Percentiles rank a stretch among this genome's conserved stretches.
Conservation (phyloP, 1,284 basidiomycete species). For the Malassezia yamatoensis region DNA sequence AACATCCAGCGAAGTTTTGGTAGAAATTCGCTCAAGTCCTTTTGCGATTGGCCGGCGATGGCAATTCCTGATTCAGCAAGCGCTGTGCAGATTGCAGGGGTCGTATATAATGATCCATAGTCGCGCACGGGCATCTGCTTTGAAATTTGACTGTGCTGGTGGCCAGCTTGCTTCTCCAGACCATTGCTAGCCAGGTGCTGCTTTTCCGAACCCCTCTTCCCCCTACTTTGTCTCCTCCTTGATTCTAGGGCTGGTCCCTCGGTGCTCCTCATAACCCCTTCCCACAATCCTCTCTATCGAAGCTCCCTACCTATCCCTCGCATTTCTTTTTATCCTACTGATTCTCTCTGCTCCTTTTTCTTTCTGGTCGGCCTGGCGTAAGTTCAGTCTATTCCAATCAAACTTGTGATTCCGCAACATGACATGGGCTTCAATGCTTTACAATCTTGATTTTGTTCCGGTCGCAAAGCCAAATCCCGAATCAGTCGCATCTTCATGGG, state of each 20-base stretch:
- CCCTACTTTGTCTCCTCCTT: not conserved
- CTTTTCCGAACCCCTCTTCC: not conserved
- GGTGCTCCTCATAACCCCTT: too few relatives aligned
- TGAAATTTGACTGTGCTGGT: not conserved
- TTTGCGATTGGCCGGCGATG: not conserved
- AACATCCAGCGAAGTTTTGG: conserved; percentile 8
- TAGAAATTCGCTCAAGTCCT: not conserved
- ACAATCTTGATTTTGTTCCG: conserved; percentile 1
- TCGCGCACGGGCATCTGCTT: not conserved
- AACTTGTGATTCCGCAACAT: not conserved
- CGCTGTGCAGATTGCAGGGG: too few relatives aligned
- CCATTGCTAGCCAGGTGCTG: conserved; percentile 9
- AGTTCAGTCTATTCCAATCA: too few relatives aligned
- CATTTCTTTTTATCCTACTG: not conserved
- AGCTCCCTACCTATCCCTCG: not conserved
- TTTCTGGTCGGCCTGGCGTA: not conserved
- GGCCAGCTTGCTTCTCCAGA: not conserved
- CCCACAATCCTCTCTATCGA: not conserved
- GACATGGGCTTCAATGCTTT: conserved; percentile 2
- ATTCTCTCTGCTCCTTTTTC: not conserved
- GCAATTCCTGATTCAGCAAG: too few relatives aligned
- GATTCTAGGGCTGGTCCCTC: not conserved
- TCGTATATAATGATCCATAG: not conserved
- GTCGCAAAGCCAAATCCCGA: not conserved
- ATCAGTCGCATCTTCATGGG: not conserved